Evolutionary conservation across 164 flowering plant species (phyloP).

Genomic region (Stephania japonica): DNA sequence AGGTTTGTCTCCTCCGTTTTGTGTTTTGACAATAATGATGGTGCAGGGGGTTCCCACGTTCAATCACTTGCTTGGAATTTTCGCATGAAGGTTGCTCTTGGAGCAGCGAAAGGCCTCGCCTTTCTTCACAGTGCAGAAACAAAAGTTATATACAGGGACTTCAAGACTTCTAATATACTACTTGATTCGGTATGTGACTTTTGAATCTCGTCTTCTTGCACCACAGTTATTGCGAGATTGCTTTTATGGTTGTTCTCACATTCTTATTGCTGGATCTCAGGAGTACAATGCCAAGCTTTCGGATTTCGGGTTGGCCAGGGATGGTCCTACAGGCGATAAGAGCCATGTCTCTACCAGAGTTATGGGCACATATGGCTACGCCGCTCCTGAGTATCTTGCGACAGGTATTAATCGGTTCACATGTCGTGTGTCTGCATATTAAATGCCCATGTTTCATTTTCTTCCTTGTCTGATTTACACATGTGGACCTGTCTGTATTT

Average conservation of each 20-base stretch:
- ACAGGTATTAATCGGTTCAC: constrained; percentile 44
- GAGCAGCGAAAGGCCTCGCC: constrained; percentile 35
- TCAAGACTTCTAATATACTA: constrained; percentile 28
- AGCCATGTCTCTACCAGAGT: constrained; percentile 81
- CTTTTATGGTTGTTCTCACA: not conserved
- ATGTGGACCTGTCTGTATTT: not conserved
- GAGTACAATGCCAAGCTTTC: constrained; percentile 76
- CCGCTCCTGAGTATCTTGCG: constrained; percentile 89
- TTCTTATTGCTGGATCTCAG: constrained; percentile 21
- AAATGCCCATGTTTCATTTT: not conserved
- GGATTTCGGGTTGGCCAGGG: constrained; percentile 92
- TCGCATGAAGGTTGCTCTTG: constrained; percentile 35
- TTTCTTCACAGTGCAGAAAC: constrained; percentile 33
- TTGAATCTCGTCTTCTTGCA: not conserved
- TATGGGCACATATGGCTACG: constrained; percentile 89
- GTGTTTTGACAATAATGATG: not conserved
- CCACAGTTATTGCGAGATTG: not conserved
- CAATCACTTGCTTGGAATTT: constrained; percentile 34
- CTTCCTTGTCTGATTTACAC: not conserved
- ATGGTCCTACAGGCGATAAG: constrained; percentile 76
- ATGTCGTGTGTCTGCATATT: not conserved
- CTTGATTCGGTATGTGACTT: constrained; percentile 25
- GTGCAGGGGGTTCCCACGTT: constrained; percentile 28
- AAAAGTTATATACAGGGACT: constrained; percentile 27
- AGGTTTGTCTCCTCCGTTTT: not conserved